Percentiles rank a stretch among this genome's conserved stretches.
Conservation (phyloP, 768 basidiomycete species). For the Butyriboletus loyo region DNA sequence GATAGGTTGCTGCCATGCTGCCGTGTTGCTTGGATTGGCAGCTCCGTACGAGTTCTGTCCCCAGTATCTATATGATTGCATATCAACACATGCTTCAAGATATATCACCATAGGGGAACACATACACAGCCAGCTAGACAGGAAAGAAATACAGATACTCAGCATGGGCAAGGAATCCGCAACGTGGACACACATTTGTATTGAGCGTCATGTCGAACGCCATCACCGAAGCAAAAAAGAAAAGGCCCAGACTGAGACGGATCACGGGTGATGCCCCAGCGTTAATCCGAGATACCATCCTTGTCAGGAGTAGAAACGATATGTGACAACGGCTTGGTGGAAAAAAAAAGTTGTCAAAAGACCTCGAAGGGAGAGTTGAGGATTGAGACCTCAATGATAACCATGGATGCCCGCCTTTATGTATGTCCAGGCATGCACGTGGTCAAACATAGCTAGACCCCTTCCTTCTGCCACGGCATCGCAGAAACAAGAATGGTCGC, state of each 20-base stretch:
- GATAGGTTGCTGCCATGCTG: slow-evolving; percentile 31
- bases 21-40: slow-evolving; percentile 18
- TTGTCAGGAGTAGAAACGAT: background rate
- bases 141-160: background rate
- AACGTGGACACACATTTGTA: slow-evolving; percentile 20
- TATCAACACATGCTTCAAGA: background rate
- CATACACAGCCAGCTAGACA: slow-evolving; percentile 27
- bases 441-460: slow-evolving; percentile 6
- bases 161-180: background rate
- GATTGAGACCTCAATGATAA: background rate
- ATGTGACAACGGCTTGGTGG: background rate
- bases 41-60: slow-evolving; percentile 38
- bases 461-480: slow-evolving; percentile 9
- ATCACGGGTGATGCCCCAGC: slow-evolving; percentile 1
- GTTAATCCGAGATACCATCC: slow-evolving; percentile 9
- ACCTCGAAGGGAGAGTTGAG: background rate
- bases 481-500: background rate
- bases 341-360: background rate
- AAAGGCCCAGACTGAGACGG: slow-evolving; percentile 14
- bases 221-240: slow-evolving; percentile 10
- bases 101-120: background rate
- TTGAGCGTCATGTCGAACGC: slow-evolving; percentile 27
- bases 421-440: slow-evolving; percentile 9
- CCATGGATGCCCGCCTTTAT: slow-evolving; percentile 10
- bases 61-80: slow-evolving; percentile 26